Evolutionary conservation across 257 asterid species (phyloP), one percentile per base, ranked within the genome.

Genomic region (Dorcoceras hygrometricum): DNA sequence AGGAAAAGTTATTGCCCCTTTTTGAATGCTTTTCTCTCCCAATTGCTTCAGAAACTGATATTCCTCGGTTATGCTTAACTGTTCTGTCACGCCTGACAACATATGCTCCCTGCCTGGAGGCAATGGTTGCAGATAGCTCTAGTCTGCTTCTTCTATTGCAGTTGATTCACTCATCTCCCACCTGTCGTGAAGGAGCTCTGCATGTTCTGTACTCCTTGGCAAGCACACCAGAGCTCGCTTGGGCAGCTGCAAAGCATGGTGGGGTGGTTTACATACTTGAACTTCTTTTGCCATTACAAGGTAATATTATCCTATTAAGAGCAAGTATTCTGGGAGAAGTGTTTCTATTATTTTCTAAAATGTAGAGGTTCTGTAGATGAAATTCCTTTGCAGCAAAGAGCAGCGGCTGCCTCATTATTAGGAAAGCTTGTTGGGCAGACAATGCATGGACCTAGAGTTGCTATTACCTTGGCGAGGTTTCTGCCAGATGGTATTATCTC

Each of bases 231-330:
- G 99, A 90, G 83, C 95, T 90, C 66, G 97, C 99, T 54, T 93
- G 97, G 99, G 90, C 97, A 67, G 95, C 95, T 66, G 99, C 99
- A n/a, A 93, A 90, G 82, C 96, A 90, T 75, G 99, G 99, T 59
- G 99, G 99, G 72, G 99, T 90, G 65, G 97, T 93, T 75, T 90
- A 88, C 84, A 93, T 93, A 73, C 97, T 93, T 23, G 97, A 93
- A 75, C 88, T 90, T 74, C 91, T 93, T 75, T 75, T 93, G 84
- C 99, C 99, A 74, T 69, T 83, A 70, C 84, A 88, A 86, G 96
- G 97, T 93, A n/a, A 78, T 58, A 8, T 2, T 43, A 43, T 69
- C 70, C 71, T 62, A 8, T 65, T 58, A 56, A 57, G 26, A 57
- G 66, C n/a, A 65, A 16, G 32, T 28, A 55, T 59, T 68, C 57